Evolutionary conservation across 148 eudicot genomes (phyloP), one percentile per base, ranked within the genome.

Genomic region (Polygonum maritimum): DNA sequence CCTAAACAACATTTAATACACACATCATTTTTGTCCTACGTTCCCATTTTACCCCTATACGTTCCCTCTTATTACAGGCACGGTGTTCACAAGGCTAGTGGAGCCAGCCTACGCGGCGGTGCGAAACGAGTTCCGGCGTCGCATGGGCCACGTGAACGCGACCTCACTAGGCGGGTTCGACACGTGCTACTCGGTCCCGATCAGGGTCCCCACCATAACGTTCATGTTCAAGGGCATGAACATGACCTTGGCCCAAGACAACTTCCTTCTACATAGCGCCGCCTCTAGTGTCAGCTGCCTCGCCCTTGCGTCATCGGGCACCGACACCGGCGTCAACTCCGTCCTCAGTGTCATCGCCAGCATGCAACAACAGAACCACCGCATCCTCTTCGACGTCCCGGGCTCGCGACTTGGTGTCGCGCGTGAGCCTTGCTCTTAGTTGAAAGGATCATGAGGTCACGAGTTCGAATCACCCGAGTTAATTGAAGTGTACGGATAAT

Each of bases 331-430:
- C 72, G 81, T 84, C 31, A 85, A 82, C 77, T 87, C 91, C 1
- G 90, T 80, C 2, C 92, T 93, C 13, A 93, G 90, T 41, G 90
- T 94, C 49, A 83, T 94, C 31, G 94, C 98, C 76, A 90, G 80
- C 75, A 80, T 89, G 93, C 98, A 94, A 71, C 98, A 94, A 16
- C 98, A 94, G 76, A 94, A 94, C 82, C 97, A 89, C 52, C 79
- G 97, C 70, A 51, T 94, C 19, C 69, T 87, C 38, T 85, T 88
- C 75, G 98, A 94, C 76, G 71, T 83, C 13, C 88, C 88, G 41
- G 88, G 87, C 31, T 80, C 86, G 60, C 88, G 83, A 88, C 78
- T 94, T 18, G 97, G 98, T 12, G 88, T 94, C n/a, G 81, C 97
- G 1, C 92, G 94, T 21, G 94, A 94, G 70, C 57, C 39, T 1